phyloP scores from a whole-genome alignment of 768 basidiomycete species.

The Boletales sp. region DNA sequence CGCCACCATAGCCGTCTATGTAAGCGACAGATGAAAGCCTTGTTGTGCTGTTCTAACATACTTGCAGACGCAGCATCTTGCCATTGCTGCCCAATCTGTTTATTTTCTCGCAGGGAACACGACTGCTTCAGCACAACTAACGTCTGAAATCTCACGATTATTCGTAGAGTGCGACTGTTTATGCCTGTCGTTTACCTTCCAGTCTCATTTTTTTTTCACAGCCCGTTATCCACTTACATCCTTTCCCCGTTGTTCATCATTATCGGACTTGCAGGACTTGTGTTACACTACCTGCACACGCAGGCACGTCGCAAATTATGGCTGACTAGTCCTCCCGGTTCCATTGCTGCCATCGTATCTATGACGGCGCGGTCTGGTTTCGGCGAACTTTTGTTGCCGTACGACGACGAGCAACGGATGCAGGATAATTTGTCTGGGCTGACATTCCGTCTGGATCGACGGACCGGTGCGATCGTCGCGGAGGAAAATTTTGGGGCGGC shows the following conservation, averaged over 20 bases:
- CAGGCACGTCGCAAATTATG: slow-evolving; percentile 46
- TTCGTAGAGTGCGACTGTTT: slow-evolving; percentile 50
- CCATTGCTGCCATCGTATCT: slow-evolving; percentile 53
- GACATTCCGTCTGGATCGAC: slow-evolving; percentile 50
- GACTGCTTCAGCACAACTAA: slow-evolving; percentile 38
- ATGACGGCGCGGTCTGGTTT: slow-evolving; percentile 61
- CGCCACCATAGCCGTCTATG: slow-evolving; percentile 41
- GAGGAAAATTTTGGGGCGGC: slow-evolving; percentile 37
- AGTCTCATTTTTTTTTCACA: slow-evolving; percentile 22
- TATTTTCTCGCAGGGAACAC: slow-evolving; percentile 49
- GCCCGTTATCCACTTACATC: slow-evolving; percentile 48
- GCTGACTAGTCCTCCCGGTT: slow-evolving; percentile 55
- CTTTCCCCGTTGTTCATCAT: slow-evolving; percentile 48
- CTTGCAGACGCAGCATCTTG: slow-evolving; percentile 53
- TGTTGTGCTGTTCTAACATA: not conserved
- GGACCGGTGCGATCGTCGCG: slow-evolving; percentile 61
- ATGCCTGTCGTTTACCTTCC: not conserved
- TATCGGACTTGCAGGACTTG: slow-evolving; percentile 45
- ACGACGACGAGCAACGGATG: slow-evolving; percentile 46
- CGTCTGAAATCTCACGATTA: slow-evolving; percentile 45
- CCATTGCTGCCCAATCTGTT: slow-evolving; percentile 52
- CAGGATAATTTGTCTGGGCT: slow-evolving; percentile 48
- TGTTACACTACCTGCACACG: slow-evolving; percentile 46
- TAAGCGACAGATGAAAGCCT: slow-evolving; percentile 1
- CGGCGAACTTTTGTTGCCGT: slow-evolving; percentile 57